Evolutionary conservation across 2,329 filamentous ascomycete genomes (phyloP).

Genomic region (Fusarium sp.): DNA sequence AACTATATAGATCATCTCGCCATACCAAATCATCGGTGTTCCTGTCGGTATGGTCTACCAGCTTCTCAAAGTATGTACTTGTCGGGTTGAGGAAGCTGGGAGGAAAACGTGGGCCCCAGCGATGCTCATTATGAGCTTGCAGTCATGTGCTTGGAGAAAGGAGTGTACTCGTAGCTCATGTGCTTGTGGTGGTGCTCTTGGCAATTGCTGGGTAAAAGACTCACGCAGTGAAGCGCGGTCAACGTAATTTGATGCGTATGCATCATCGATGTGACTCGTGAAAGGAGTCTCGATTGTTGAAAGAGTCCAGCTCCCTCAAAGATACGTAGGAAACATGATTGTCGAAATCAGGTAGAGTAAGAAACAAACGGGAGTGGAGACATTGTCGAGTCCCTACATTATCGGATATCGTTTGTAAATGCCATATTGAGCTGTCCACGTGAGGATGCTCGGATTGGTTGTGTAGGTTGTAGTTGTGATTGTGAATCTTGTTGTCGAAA

Average conservation of each 20-base stretch:
- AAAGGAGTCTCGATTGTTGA: neutral
- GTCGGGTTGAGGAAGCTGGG: slow-evolving; percentile 15
- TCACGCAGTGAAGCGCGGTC: slow-evolving; percentile 16
- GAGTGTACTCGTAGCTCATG: neutral
- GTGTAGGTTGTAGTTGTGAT: neutral
- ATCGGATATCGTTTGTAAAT: neutral
- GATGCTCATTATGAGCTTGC: neutral
- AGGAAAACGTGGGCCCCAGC: slow-evolving; percentile 35
- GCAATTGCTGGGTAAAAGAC: slow-evolving; percentile 20
- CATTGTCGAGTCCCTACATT: neutral
- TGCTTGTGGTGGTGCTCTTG: neutral
- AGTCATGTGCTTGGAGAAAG: neutral
- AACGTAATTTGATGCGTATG: slow-evolving; percentile 23
- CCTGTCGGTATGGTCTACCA: slow-evolving; percentile 32
- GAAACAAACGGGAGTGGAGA: neutral
- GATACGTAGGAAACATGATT: neutral
- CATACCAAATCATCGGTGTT: slow-evolving; percentile 23
- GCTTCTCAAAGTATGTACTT: neutral
- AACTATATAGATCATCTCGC: neutral
- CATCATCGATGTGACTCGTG: neutral
- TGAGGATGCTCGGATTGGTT: neutral
- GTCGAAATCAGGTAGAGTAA: neutral
- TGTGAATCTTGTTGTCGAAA: neutral
- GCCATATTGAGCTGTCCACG: neutral
- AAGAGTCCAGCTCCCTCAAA: slow-evolving; percentile 27